Percentiles rank a stretch among this genome's conserved stretches.
Conservation (phyloP, 73 alveolate genomes). For the Paramecium octaurelia region DNA sequence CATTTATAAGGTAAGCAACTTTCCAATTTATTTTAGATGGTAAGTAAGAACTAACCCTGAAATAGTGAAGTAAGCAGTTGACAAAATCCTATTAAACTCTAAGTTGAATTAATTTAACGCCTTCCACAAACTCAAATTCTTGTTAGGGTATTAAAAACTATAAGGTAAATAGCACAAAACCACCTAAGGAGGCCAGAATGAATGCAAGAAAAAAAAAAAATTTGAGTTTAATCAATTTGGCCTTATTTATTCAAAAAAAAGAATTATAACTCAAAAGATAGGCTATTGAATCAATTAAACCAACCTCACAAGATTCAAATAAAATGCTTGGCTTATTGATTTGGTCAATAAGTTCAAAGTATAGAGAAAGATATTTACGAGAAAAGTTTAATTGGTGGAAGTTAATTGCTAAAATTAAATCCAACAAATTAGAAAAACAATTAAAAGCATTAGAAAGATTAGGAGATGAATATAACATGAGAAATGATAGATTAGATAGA, state of each 20-base stretch:
- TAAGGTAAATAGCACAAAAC: not conserved
- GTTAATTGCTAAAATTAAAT: not conserved
- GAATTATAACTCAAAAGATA: not conserved
- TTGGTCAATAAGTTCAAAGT: not conserved
- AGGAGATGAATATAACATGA: constrained; percentile 26
- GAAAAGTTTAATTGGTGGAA: constrained; percentile 7
- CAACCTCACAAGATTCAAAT: not conserved
- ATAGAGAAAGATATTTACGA: not conserved
- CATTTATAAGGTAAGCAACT: not conserved
- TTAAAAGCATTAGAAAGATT: not conserved
- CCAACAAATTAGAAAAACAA: not conserved
- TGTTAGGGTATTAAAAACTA: not conserved
- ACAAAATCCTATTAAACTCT: not conserved
- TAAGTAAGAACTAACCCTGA: not conserved
- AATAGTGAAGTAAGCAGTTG: constrained; percentile 28
- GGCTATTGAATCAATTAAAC: not conserved
- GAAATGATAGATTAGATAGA: constrained; percentile 9
- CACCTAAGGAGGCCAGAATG: not conserved
- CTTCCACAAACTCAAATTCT: not conserved
- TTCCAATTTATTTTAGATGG: constrained; percentile 6
- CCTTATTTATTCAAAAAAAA: not conserved
- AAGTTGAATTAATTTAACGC: constrained; percentile 17
- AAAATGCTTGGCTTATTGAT: not conserved
- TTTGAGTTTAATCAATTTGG: not conserved
- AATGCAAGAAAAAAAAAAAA: not conserved